Base-by-base conservation (phyloP, 768 basidiomycete genomes). In the Macrolepiota albuminosa region DNA sequence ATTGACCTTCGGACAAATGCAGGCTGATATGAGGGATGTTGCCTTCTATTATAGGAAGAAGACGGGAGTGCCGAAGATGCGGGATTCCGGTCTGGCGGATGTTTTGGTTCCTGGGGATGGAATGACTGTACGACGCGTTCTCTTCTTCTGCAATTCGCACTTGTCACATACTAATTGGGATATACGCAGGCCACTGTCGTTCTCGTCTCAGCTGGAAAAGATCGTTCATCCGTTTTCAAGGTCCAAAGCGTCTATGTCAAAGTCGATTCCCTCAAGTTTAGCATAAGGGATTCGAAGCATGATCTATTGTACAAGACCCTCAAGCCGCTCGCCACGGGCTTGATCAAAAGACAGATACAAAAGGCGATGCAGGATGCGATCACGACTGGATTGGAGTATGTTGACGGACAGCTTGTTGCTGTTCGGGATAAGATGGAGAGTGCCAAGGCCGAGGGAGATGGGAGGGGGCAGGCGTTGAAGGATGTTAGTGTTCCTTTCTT, bases 11-110 rank as follows among this genome's bases (percentile, higher is more conserved):
- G 79, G 78, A 33, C 95, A 98, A 72, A 90, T 97, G 66, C 95
- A 98, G 70, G 89, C 90, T 6, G 94, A 97, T 65, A 89, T 98
- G 84, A 84, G 91, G 16, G 95, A 98, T 66, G 91, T 97, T 14
- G 88, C 90, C 9, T 96, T 98, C 72, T 93, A 88, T 70, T 95
- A 92, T 79, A 81, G 80, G 64, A 92, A 87, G 79, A 95, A 95
- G 83, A 82, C 77, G 6, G 92, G 92, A 3, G 83, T 92, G 65
- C 84, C 89, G 3, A 93, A 87, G 78, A 73, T 95, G 71, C 80
- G 71, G 52, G 94, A 96, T 72, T 86, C 85, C 6, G 94, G 93
- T 47, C 72, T 95, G 18, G 93, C 93, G 6, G 95, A 96, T 68
- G 86, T 95, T 4, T 66, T 93, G 40, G 75, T 97, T 50, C 90